phyloP scores from a whole-genome alignment of 768 basidiomycete genomes.

The Boletus rubescentipes region DNA sequence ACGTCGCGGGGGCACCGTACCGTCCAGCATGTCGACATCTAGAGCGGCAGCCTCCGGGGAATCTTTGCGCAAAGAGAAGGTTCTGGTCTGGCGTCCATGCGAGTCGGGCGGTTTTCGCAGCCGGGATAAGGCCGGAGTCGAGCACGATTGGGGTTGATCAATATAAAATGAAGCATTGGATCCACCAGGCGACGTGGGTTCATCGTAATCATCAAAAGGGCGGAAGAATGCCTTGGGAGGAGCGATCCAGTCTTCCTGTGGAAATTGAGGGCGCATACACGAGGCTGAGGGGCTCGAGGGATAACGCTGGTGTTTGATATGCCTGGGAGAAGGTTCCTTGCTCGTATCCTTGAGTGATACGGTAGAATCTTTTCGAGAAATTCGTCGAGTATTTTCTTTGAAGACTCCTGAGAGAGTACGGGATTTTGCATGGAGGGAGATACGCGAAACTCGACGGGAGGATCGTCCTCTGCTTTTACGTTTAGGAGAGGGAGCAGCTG shows the following conservation, averaged over 20 bases:
- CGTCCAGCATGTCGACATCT: conserved; percentile 27
- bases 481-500: conserved; percentile 39
- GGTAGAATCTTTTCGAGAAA: conserved; percentile 18
- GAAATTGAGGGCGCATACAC: conserved; percentile 27
- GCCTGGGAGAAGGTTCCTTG: conserved; percentile 9
- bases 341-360: conserved; percentile 17
- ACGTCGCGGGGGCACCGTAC: not conserved
- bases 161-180: conserved; percentile 17
- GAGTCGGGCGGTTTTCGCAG: not conserved
- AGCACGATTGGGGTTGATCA: conserved; percentile 24
- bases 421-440: conserved; percentile 33
- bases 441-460: conserved; percentile 16
- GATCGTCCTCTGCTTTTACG: conserved; percentile 12
- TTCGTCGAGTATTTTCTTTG: conserved; percentile 16
- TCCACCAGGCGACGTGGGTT: not conserved
- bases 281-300: conserved; percentile 23
- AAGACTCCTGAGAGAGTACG: conserved; percentile 39
- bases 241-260: conserved; percentile 14
- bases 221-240: conserved; percentile 10
- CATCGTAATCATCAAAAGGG: not conserved
- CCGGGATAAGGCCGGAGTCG: conserved; percentile 24
- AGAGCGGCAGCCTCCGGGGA: not conserved
- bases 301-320: conserved; percentile 17
- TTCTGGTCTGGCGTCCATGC: not conserved
- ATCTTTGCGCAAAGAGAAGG: not conserved